Percentiles rank a stretch among this genome's conserved stretches.
Evolutionary conservation across 1,139 yeast species (phyloP).

Genomic region (Saccharomyces hybrid): DNA sequence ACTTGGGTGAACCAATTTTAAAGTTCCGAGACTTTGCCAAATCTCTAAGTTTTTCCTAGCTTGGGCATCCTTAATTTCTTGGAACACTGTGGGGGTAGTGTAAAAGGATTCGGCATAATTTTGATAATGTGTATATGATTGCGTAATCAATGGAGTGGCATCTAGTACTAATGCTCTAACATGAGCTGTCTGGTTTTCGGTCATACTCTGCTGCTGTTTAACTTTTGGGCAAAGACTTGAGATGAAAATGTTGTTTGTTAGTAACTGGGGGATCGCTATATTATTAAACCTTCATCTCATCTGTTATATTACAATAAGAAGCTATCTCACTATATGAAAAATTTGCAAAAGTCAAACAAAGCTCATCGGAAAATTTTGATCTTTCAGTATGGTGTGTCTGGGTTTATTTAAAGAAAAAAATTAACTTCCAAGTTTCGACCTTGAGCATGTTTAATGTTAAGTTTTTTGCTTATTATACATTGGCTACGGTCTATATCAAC

Average conservation of each 20-base stretch:
- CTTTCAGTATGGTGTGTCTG: neutral
- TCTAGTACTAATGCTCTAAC: constrained; percentile 66
- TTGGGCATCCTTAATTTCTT: constrained; percentile 79
- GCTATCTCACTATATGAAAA: neutral
- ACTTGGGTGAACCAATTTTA: constrained; percentile 68
- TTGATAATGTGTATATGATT: constrained; percentile 67
- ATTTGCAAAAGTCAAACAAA: neutral
- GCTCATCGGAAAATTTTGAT: constrained; percentile 10
- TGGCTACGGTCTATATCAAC: no score
- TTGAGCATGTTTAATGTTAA: no score
- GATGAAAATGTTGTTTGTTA: neutral
- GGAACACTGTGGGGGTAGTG: constrained; percentile 87
- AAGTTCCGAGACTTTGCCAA: constrained; percentile 58
- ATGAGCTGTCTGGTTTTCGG: constrained; percentile 12
- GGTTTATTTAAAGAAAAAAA: neutral
- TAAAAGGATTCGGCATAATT: constrained; percentile 60
- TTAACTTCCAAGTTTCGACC: no score
- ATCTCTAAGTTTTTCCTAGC: constrained; percentile 68
- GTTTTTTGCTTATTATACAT: neutral
- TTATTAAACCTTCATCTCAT: no score
- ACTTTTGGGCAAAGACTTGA: neutral
- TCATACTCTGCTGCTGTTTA: neutral
- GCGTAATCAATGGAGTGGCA: constrained; percentile 91
- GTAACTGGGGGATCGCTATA: no score
- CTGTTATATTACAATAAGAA: neutral